A percentile compares a stretch with the other conserved stretches of the same genome.
Evolutionary conservation across 2,329 filamentous ascomycete species (phyloP).

Genomic region (Nannizzia gypsea): DNA sequence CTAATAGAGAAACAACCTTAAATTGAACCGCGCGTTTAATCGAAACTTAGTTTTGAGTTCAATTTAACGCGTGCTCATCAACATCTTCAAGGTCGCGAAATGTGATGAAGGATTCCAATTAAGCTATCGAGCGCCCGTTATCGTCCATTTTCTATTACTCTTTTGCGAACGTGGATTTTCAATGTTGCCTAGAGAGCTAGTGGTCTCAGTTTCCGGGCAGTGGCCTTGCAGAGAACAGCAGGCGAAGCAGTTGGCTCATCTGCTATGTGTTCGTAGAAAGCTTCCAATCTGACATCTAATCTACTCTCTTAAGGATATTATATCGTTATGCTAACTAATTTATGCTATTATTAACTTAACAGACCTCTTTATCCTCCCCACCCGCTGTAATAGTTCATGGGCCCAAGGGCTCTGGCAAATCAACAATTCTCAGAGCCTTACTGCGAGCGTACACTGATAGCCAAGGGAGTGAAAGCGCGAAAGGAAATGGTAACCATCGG

Average conservation of each 20-base stretch:
- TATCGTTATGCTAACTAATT: neutral
- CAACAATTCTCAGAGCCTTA: constrained; percentile 52
- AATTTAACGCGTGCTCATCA: neutral
- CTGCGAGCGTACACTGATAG: constrained; percentile 44
- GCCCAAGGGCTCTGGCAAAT: constrained; percentile 78
- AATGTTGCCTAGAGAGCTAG: constrained; percentile 25
- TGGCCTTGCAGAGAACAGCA: constrained; percentile 37
- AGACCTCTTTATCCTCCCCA: constrained; percentile 49
- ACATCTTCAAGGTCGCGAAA: neutral
- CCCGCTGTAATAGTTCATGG: constrained; percentile 71
- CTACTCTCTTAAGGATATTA: neutral
- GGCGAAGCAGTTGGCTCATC: constrained; percentile 29
- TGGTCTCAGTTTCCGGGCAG: constrained; percentile 26
- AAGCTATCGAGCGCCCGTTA: neutral
- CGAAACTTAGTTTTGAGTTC: neutral
- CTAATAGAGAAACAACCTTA: neutral
- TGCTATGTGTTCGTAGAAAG: constrained; percentile 28
- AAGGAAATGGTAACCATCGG: neutral
- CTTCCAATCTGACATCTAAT: neutral
- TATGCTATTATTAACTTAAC: neutral
- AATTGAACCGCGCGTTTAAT: neutral
- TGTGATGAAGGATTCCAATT: neutral
- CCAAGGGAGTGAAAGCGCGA: constrained; percentile 13
- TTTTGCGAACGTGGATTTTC: neutral
- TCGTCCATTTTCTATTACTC: neutral